phyloP scores from a whole-genome alignment of 1,139 yeast species.

The Yamadazyma spencermartinsiae region DNA sequence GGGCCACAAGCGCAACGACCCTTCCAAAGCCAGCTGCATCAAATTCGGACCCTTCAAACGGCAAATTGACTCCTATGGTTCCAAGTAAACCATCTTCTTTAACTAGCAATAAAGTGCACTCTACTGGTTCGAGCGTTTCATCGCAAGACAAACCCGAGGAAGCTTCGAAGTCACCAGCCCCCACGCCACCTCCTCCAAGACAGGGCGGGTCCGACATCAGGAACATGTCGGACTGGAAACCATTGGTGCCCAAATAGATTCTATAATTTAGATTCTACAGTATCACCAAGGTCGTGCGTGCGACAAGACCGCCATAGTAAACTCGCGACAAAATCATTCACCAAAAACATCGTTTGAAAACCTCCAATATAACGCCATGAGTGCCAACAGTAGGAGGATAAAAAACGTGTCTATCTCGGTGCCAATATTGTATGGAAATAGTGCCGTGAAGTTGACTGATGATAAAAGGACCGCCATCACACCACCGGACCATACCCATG shows the following conservation, averaged over 20 bases:
- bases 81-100: conserved; percentile 38
- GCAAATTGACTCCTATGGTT: conserved; percentile 30
- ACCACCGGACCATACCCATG: conserved; percentile 89
- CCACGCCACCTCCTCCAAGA: conserved; percentile 32
- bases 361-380: neutral
- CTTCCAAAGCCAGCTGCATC: conserved; percentile 11
- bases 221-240: conserved; percentile 58
- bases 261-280: too few relatives aligned
- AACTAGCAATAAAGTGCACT: conserved; percentile 17
- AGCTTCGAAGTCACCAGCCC: conserved; percentile 11
- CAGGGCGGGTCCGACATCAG: conserved; percentile 9
- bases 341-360: neutral
- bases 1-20: conserved; percentile 7
- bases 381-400: conserved; percentile 29
- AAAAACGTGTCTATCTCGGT: conserved; percentile 78
- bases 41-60: conserved; percentile 9
- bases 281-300: neutral
- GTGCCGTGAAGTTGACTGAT: conserved; percentile 70
- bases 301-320: neutral
- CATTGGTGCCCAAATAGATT: conserved; percentile 52
- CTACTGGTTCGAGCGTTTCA: neutral
- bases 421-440: conserved; percentile 86
- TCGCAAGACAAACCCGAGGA: conserved; percentile 6
- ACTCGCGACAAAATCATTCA: neutral
- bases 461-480: conserved; percentile 65